phyloP scores from a whole-genome alignment of 1,139 yeast species.

The Protomyces pachydermus region DNA sequence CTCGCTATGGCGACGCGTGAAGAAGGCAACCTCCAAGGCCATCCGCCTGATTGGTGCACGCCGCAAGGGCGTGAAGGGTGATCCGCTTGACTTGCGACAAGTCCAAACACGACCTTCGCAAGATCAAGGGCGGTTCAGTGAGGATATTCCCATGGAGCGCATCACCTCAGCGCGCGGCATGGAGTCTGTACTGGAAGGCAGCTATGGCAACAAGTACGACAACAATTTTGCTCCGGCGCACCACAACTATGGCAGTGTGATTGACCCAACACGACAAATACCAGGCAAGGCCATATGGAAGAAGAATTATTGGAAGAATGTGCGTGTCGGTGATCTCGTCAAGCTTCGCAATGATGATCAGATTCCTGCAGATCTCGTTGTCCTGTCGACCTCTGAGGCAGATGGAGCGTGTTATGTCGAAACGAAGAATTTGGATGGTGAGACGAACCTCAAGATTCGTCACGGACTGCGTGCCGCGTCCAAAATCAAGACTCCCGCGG shows the following conservation, averaged over 20 bases:
- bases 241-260: conserved; percentile 31
- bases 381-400: conserved; percentile 73
- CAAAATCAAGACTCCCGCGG: conserved; percentile 58
- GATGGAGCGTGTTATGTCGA: conserved; percentile 93
- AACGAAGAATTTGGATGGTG: conserved; percentile 94
- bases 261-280: conserved; percentile 39
- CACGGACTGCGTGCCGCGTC: conserved; percentile 70
- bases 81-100: conserved; percentile 25
- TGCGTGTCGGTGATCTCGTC: conserved; percentile 82
- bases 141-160: conserved; percentile 20
- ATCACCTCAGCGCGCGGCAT: conserved; percentile 21
- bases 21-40: conserved; percentile 46
- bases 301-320: conserved; percentile 79
- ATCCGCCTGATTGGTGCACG: conserved; percentile 30
- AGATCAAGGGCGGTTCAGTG: conserved; percentile 10
- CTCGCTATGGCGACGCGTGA: conserved; percentile 61
- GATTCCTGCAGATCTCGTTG: conserved; percentile 83
- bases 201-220: conserved; percentile 22
- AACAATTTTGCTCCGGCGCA: conserved; percentile 11
- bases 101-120: conserved; percentile 26
- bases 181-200: conserved; percentile 13
- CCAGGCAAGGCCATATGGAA: conserved; percentile 51
- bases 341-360: conserved; percentile 83
- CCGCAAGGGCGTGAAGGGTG: conserved; percentile 30
- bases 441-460: conserved; percentile 81